Evolutionary conservation across 306 rosid genomes (phyloP).

Genomic region (Psophocarpus tetragonolobus): DNA sequence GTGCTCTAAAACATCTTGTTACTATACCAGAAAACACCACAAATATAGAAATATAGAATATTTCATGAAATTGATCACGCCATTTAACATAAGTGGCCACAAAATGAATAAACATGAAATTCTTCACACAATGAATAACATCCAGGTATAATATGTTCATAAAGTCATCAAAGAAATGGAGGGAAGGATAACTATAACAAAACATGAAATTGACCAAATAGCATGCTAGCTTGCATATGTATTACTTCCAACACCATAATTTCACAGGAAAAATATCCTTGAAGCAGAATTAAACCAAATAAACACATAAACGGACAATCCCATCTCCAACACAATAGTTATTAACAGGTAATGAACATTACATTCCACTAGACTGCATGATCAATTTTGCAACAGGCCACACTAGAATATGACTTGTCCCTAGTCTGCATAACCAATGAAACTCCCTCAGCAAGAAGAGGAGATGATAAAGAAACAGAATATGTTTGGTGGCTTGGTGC

Average conservation of each 20-base stretch:
- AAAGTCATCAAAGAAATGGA: background rate
- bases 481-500: background rate
- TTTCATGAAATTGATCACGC: background rate
- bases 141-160: background rate
- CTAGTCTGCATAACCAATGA: background rate
- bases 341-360: background rate
- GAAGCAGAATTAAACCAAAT: background rate
- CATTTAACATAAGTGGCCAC: background rate
- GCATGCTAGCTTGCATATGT: background rate
- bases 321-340: background rate
- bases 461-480: background rate
- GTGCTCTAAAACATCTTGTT: background rate
- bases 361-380: background rate
- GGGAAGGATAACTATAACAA: background rate
- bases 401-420: background rate
- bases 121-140: background rate
- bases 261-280: background rate
- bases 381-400: background rate
- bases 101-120: no score
- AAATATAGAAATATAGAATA: background rate
- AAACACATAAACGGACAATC: background rate
- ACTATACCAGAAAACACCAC: slow-evolving; percentile 3
- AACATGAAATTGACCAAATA: background rate
- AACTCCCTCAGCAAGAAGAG: background rate
- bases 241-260: background rate